Conservation (phyloP, 768 basidiomycete species). For the Lactarius hengduanensis region DNA sequence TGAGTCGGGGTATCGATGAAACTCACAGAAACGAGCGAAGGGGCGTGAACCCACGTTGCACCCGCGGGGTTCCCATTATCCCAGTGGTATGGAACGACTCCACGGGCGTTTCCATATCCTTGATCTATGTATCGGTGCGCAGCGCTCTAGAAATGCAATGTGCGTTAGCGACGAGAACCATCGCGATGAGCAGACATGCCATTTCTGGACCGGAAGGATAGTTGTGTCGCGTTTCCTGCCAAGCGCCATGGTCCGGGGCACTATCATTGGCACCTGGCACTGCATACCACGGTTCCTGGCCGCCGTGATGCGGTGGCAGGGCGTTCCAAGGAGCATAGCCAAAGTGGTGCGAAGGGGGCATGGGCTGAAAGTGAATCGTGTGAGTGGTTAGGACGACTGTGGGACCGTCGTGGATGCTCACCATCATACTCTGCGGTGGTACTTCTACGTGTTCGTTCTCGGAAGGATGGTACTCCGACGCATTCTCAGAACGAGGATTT, state of each 20-base stretch:
- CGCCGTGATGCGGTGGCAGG: background rate
- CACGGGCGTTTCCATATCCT: background rate
- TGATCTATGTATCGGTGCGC: background rate
- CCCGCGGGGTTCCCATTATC: background rate
- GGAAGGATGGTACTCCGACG: background rate
- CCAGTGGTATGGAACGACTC: background rate
- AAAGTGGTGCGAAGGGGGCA: background rate
- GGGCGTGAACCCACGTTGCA: background rate
- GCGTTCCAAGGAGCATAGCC: slow-evolving; percentile 5
- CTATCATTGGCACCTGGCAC: background rate
- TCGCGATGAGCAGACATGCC: background rate
- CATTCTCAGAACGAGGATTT: background rate
- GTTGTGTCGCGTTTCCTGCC: background rate
- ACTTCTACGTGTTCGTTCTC: background rate
- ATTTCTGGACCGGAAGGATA: background rate
- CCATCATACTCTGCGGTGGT: background rate
- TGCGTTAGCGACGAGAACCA: background rate
- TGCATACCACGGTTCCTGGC: background rate
- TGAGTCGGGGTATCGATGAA: background rate
- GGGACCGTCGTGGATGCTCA: background rate
- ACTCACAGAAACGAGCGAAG: background rate
- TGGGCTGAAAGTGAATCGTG: background rate
- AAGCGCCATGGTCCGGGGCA: background rate
- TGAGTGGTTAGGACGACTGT: background rate
- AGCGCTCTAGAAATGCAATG: background rate